phyloP scores from a whole-genome alignment of 75 land plant genomes.

The Selaginella tamariscina region DNA sequence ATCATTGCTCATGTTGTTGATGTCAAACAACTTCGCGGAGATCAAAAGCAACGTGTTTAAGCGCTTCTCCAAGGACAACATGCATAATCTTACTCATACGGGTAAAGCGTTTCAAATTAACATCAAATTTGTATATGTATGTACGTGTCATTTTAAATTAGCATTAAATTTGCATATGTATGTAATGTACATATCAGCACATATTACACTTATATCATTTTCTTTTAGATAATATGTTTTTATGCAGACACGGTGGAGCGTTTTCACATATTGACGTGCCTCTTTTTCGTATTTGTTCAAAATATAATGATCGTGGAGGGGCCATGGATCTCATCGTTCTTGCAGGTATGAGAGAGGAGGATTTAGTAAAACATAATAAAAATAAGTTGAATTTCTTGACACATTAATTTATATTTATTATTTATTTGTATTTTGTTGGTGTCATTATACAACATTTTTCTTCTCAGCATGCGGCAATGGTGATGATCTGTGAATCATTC shows the following conservation, averaged over 20 bases:
- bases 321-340: slow-evolving; percentile 46
- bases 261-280: slow-evolving; percentile 78
- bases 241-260: slow-evolving; percentile 85
- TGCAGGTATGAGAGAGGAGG: neutral
- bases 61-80: slow-evolving; percentile 68
- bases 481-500: slow-evolving; percentile 67
- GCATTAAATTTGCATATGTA: too few species aligned
- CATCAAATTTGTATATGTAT: too few species aligned
- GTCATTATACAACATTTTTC: neutral
- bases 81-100: slow-evolving; percentile 67
- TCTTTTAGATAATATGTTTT: neutral
- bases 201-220: neutral
- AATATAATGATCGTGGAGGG: slow-evolving; percentile 82
- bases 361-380: too few species aligned
- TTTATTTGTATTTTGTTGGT: neutral
- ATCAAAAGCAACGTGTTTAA: slow-evolving; percentile 98
- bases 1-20: slow-evolving; percentile 73
- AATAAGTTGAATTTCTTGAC: too few species aligned
- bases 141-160: too few species aligned
- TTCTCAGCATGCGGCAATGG: slow-evolving; percentile 74
- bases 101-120: slow-evolving; percentile 57
- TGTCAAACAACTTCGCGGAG: slow-evolving; percentile 98
- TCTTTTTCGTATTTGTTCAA: slow-evolving; percentile 88
- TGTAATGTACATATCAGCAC: too few species aligned
- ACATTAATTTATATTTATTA: too few species aligned